Conservation (phyloP, 345 rosid species). For the Brassica cretica region DNA sequence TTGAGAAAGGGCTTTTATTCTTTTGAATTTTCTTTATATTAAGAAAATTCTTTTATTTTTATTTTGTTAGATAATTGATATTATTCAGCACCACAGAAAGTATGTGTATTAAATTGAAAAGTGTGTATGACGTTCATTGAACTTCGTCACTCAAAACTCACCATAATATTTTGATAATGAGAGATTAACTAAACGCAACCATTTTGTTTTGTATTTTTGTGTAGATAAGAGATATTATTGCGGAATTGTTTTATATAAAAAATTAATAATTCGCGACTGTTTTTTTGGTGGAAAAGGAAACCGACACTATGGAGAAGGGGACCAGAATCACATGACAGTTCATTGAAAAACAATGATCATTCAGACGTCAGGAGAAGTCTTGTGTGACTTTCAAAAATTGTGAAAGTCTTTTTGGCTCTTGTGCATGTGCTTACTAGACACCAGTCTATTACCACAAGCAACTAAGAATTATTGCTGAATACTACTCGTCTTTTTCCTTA, state of each 20-base stretch:
- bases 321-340: constrained; percentile 29
- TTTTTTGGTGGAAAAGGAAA: constrained; percentile 16
- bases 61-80: neutral
- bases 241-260: neutral
- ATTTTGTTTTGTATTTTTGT: neutral
- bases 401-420: neutral
- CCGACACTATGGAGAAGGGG: constrained; percentile 15
- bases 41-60: neutral
- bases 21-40: neutral
- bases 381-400: neutral
- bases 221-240: neutral
- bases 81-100: neutral
- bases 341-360: constrained; percentile 8
- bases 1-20: too few relatives aligned
- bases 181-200: constrained; percentile 10
- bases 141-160: constrained; percentile 22
- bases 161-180: neutral
- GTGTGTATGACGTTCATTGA: constrained; percentile 7
- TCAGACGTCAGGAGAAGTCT: constrained; percentile 11
- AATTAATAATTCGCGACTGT: neutral
- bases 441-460: neutral
- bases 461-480: neutral
- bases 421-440: neutral
- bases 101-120: neutral
- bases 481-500: neutral